phyloP scores from a whole-genome alignment of 2,329 filamentous ascomycete genomes.

The Fusarium heterosporum region DNA sequence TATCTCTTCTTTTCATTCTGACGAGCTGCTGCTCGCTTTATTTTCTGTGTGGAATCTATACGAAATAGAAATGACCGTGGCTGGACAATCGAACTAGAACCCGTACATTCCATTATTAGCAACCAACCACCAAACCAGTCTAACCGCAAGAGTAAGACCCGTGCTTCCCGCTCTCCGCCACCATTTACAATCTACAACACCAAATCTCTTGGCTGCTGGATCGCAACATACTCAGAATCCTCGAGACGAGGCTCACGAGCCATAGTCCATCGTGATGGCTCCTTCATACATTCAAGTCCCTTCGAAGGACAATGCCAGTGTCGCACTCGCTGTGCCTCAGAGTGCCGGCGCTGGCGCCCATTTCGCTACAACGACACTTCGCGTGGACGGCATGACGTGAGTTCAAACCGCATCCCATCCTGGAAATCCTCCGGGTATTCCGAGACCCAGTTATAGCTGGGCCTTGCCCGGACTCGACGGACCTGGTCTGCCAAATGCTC shows the following conservation, averaged over 20 bases:
- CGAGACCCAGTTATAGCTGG: constrained; percentile 24
- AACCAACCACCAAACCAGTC: constrained; percentile 33
- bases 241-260: constrained; percentile 37
- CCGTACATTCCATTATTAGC: constrained; percentile 36
- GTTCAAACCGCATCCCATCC: constrained; percentile 47
- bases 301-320: constrained; percentile 54
- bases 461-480: constrained; percentile 10
- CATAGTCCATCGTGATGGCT: constrained; percentile 57
- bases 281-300: constrained; percentile 63
- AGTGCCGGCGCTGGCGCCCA: constrained; percentile 60
- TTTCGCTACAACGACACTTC: constrained; percentile 91
- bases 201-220: constrained; percentile 22
- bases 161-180: constrained; percentile 19
- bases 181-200: constrained; percentile 20
- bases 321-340: constrained; percentile 40
- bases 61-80: constrained; percentile 40
- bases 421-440: constrained; percentile 27
- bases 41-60: constrained; percentile 9
- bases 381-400: constrained; percentile 88
- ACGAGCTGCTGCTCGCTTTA: constrained; percentile 28
- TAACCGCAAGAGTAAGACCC: constrained; percentile 31
- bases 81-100: constrained; percentile 37
- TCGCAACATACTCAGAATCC: constrained; percentile 51
- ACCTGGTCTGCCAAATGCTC: background rate
- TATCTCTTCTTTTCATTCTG: constrained; percentile 23